Evolutionary conservation across 495 filamentous ascomycete genomes (phyloP).

Genomic region (Penicillium taxi): DNA sequence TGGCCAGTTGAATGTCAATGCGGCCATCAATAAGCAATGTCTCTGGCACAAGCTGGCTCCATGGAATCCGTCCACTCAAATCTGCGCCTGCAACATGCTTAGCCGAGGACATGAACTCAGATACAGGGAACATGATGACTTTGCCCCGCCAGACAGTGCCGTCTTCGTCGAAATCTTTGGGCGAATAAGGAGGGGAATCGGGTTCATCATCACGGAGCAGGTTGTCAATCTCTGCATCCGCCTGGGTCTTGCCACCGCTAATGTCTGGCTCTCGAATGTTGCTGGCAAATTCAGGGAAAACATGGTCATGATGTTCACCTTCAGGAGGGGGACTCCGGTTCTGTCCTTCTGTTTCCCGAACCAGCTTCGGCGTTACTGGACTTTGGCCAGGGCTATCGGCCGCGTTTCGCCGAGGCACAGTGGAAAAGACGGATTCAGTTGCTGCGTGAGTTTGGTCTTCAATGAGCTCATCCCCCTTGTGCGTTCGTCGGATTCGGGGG

Average conservation of each 20-base stretch:
- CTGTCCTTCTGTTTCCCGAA: conserved; percentile 21
- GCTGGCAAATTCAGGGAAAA: conserved; percentile 38
- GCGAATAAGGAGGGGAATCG: conserved; percentile 81
- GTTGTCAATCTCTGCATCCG: conserved; percentile 85
- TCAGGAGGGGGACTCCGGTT: conserved; percentile 27
- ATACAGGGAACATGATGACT: conserved; percentile 67
- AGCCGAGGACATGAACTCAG: conserved; percentile 66
- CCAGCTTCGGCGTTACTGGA: conserved; percentile 24
- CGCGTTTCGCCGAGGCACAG: conserved; percentile 29
- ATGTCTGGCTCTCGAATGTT: conserved; percentile 38
- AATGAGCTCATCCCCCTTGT: conserved; percentile 90
- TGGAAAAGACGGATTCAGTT: conserved; percentile 44
- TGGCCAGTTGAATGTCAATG: conserved; percentile 69
- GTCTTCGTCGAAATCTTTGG: conserved; percentile 61
- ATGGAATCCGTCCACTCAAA: conserved; percentile 48
- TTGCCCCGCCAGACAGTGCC: conserved; percentile 69
- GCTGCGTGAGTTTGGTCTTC: conserved; percentile 53
- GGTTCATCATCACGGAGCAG: conserved; percentile 78
- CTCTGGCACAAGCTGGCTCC: conserved; percentile 61
- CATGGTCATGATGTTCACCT: conserved; percentile 30
- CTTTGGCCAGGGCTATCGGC: conserved; percentile 32
- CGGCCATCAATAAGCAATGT: conserved; percentile 71
- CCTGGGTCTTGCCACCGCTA: conserved; percentile 41
- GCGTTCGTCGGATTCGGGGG: conserved; percentile 79
- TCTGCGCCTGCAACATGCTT: conserved; percentile 78